Evolutionary conservation across 2,329 filamentous ascomycete genomes (phyloP).

Genomic region (Conoideocrella luteorostrata): DNA sequence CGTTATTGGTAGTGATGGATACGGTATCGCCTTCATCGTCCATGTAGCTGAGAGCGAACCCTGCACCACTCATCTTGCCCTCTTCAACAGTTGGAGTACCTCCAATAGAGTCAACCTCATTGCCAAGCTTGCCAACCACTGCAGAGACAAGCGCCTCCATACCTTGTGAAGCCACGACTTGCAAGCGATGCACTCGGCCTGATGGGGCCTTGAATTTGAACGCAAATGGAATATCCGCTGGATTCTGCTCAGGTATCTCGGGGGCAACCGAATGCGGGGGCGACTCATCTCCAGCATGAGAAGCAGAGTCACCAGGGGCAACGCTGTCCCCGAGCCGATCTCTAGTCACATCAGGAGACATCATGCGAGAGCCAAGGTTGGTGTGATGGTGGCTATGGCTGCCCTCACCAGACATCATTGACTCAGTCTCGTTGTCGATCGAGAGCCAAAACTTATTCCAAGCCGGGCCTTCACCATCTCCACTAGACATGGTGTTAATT

Average conservation of each 20-base stretch:
- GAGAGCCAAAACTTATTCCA: conserved; percentile 99
- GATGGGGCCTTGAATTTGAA: conserved; percentile 99
- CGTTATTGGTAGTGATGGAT: conserved; percentile 92
- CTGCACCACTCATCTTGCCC: conserved; percentile 66
- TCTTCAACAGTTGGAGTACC: conserved; percentile 73
- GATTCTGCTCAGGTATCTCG: conserved; percentile 44
- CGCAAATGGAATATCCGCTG: conserved; percentile 74
- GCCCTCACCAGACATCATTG: conserved; percentile 87
- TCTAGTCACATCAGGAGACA: conserved; percentile 71
- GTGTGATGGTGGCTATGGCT: conserved; percentile 62
- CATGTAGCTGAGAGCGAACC: conserved; percentile 90
- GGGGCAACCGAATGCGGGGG: conserved; percentile 60
- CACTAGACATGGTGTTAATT: conserved; percentile 88
- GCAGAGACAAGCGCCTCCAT: conserved; percentile 70
- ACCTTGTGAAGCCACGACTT: conserved; percentile 74
- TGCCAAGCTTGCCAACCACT: conserved; percentile 78
- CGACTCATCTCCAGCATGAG: conserved; percentile 77
- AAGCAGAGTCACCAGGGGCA: conserved; percentile 88
- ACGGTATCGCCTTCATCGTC: conserved; percentile 97
- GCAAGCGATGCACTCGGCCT: conserved; percentile 86
- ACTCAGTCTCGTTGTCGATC: conserved; percentile 89
- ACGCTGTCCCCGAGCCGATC: conserved; percentile 75
- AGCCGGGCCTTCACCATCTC: conserved; percentile 86
- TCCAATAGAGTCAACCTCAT: conserved; percentile 76
- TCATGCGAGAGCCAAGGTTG: conserved; percentile 62